Evolutionary conservation across 164 flowering plant genomes (phyloP).

Genomic region (Vitis cinerea): DNA sequence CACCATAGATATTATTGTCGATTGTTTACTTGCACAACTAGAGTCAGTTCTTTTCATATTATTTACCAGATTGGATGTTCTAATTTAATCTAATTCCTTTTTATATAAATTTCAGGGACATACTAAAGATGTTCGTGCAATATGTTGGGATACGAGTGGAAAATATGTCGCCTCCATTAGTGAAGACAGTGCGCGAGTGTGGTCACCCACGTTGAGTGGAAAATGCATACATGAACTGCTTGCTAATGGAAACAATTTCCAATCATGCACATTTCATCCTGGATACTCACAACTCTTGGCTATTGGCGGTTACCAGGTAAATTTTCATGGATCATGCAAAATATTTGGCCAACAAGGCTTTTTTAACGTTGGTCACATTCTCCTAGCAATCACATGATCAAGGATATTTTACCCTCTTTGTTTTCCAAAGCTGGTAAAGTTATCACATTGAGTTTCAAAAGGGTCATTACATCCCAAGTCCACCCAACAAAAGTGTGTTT

Average conservation of each 20-base stretch:
- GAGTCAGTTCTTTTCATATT: not conserved
- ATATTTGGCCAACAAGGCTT: not conserved
- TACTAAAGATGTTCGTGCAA: constrained; percentile 15
- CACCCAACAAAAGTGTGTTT: not conserved
- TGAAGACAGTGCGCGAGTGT: constrained; percentile 27
- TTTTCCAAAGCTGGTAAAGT: not conserved
- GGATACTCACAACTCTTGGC: constrained; percentile 18
- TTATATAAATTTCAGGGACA: constrained; percentile 23
- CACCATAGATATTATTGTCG: not conserved
- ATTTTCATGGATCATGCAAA: not conserved
- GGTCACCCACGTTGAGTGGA: constrained; percentile 20
- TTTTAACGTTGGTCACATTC: not conserved
- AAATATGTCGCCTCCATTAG: constrained; percentile 28
- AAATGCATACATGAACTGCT: constrained; percentile 23
- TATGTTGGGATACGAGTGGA: constrained; percentile 32
- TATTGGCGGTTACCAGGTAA: constrained; percentile 33
- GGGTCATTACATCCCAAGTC: not conserved
- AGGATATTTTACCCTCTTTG: not conserved
- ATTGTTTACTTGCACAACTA: not conserved
- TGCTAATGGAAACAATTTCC: constrained; percentile 26
- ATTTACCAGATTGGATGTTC: not conserved
- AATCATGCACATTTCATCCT: constrained; percentile 34
- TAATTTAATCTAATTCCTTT: no score
- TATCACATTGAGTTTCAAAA: not conserved
- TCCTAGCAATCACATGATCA: not conserved